Conservation (phyloP, 768 basidiomycete species). For the Lentinula raphanica region DNA sequence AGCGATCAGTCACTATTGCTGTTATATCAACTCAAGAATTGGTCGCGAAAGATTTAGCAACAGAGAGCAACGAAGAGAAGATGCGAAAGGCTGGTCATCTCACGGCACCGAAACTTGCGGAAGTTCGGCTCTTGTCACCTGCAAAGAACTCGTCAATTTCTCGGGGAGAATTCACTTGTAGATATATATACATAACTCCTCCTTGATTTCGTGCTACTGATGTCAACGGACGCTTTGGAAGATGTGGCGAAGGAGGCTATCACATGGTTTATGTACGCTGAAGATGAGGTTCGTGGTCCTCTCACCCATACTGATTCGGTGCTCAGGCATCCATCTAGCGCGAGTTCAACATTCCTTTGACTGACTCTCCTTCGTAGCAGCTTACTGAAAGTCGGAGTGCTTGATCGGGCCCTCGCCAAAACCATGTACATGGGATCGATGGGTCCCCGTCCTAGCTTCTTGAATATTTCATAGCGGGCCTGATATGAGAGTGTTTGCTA, state of each 20-base stretch:
- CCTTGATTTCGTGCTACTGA: slow-evolving; percentile 1
- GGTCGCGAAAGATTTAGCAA: slow-evolving; percentile 95
- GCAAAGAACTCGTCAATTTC: slow-evolving; percentile 89
- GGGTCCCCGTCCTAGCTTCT: slow-evolving; percentile 70
- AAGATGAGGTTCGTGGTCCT: slow-evolving; percentile 73
- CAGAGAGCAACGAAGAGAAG: slow-evolving; percentile 86
- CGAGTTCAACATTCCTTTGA: slow-evolving; percentile 94
- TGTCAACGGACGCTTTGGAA: slow-evolving; percentile 78
- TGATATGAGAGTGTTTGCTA: slow-evolving; percentile 84
- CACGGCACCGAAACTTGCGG: slow-evolving; percentile 98
- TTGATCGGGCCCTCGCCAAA: slow-evolving; percentile 90
- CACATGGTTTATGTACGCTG: slow-evolving; percentile 93
- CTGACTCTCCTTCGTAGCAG: slow-evolving; percentile 84
- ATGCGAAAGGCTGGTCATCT: slow-evolving; percentile 87
- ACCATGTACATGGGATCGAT: slow-evolving; percentile 48
- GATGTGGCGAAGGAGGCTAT: slow-evolving; percentile 96
- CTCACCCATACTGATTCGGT: slow-evolving; percentile 1
- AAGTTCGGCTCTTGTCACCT: slow-evolving; percentile 92
- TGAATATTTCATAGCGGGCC: slow-evolving; percentile 76
- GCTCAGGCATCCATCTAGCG: slow-evolving; percentile 49
- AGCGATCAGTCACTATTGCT: slow-evolving; percentile 96
- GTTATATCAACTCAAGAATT: slow-evolving; percentile 96
- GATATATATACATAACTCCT: slow-evolving; percentile 47
- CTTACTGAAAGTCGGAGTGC: slow-evolving; percentile 68
- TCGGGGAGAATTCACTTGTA: slow-evolving; percentile 84